phyloP scores from a whole-genome alignment of 2,329 filamentous ascomycete genomes.

The Emergomyces pasteurianus region DNA sequence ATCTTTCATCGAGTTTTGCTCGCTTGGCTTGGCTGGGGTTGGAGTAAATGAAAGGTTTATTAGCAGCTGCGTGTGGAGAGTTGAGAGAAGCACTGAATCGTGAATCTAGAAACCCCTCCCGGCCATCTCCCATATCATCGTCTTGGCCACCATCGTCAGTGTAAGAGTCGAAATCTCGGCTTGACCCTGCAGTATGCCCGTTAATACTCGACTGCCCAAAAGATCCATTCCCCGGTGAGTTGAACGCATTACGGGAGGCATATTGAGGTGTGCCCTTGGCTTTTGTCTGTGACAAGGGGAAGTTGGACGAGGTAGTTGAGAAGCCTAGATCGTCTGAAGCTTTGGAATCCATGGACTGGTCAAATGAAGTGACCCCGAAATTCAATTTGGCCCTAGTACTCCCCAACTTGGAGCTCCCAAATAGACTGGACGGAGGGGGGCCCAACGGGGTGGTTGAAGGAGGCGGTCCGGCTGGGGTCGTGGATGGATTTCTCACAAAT shows the following conservation, averaged over 20 bases:
- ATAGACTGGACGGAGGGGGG: constrained; percentile 37
- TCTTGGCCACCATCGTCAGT: neutral
- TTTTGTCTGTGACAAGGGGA: constrained; percentile 16
- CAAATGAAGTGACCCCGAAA: constrained; percentile 29
- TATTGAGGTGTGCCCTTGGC: constrained; percentile 1
- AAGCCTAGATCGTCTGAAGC: constrained; percentile 27
- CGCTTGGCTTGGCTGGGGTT: constrained; percentile 32
- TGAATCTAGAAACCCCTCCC: constrained; percentile 9
- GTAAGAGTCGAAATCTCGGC: neutral
- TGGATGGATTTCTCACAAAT: constrained; percentile 36
- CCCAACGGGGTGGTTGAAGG: constrained; percentile 47
- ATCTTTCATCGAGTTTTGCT: constrained; percentile 30
- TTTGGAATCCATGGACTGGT: constrained; percentile 24
- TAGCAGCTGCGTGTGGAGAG: constrained; percentile 10
- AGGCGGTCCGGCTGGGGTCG: constrained; percentile 44
- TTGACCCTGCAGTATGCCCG: neutral
- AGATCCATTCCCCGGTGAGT: constrained; percentile 10
- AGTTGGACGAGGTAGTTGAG: constrained; percentile 25
- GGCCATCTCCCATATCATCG: neutral
- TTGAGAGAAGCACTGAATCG: constrained; percentile 17
- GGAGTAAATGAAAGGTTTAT: constrained; percentile 29
- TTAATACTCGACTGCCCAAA: constrained; percentile 1
- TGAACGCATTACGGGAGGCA: constrained; percentile 11
- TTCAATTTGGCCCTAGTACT: constrained; percentile 19
- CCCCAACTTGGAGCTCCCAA: constrained; percentile 40